phyloP scores from a whole-genome alignment of 495 filamentous ascomycete species.

The Penicillium mononematosum region DNA sequence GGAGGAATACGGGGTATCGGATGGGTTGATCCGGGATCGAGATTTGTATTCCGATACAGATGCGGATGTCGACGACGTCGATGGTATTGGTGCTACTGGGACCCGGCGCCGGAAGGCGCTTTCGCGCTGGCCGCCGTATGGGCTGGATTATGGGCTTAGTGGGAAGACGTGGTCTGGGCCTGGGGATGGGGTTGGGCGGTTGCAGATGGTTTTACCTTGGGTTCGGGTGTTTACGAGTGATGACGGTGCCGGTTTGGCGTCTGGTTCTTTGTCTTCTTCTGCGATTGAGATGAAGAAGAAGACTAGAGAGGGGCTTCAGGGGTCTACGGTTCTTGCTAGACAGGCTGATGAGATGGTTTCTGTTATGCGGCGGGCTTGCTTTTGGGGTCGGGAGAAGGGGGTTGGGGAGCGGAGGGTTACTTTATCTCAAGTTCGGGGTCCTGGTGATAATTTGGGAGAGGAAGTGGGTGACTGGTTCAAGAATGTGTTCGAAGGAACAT shows the following conservation, averaged over 20 bases:
- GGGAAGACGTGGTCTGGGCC: constrained; percentile 21
- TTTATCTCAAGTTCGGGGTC: constrained; percentile 8
- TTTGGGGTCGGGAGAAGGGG: constrained; percentile 41
- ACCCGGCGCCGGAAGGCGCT: constrained; percentile 37
- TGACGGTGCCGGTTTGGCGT: background rate
- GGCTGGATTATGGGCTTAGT: constrained; percentile 35
- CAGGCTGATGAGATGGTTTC: constrained; percentile 44
- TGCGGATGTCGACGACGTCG: constrained; percentile 2
- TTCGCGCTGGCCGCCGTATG: constrained; percentile 44
- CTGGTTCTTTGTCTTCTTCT: background rate
- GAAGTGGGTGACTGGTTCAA: constrained; percentile 26
- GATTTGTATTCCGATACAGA: constrained; percentile 12
- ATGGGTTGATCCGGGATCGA: constrained; percentile 4
- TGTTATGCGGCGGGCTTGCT: constrained; percentile 42
- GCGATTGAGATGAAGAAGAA: background rate
- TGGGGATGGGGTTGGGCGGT: constrained; percentile 17
- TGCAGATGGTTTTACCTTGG: constrained; percentile 38
- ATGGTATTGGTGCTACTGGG: constrained; percentile 6
- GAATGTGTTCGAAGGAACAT: constrained; percentile 17
- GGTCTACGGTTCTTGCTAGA: constrained; percentile 25
- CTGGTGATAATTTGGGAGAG: constrained; percentile 1
- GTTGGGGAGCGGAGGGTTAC: constrained; percentile 35
- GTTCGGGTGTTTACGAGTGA: constrained; percentile 27
- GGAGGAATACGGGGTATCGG: background rate
- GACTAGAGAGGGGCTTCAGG: background rate